phyloP scores from a whole-genome alignment of 441 rosid species.

The Erodium chrysanthum region DNA sequence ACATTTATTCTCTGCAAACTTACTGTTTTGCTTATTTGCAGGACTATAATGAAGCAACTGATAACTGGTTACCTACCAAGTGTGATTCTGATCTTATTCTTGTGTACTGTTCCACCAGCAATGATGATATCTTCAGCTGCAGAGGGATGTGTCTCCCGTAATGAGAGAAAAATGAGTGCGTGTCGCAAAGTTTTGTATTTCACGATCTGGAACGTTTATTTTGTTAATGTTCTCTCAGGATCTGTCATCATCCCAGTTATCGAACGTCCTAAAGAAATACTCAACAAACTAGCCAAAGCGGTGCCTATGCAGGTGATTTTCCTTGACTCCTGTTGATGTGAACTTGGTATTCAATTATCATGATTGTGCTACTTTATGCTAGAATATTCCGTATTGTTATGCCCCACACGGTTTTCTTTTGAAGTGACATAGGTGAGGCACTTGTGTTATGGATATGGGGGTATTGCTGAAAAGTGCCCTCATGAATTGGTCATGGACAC shows the following conservation, averaged over 20 bases:
- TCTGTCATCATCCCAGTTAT: conserved; percentile 48
- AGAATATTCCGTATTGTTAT: neutral
- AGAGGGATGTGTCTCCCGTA: conserved; percentile 67
- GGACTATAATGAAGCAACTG: conserved; percentile 42
- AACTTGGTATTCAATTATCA: neutral
- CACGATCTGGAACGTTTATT: conserved; percentile 90
- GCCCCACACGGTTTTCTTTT: neutral
- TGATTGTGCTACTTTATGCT: neutral
- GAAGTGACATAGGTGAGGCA: neutral
- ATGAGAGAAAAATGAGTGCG: conserved; percentile 78
- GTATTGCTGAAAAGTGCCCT: too few relatives aligned
- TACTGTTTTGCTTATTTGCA: conserved; percentile 28
- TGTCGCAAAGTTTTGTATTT: conserved; percentile 64
- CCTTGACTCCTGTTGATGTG: conserved; percentile 13
- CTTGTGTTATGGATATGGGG: neutral
- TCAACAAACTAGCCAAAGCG: conserved; percentile 57
- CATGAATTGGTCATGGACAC: too few relatives aligned
- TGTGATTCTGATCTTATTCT: conserved; percentile 54
- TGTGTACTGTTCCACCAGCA: conserved; percentile 70
- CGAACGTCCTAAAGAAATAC: conserved; percentile 52
- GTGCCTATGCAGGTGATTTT: conserved; percentile 66
- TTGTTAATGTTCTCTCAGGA: conserved; percentile 69
- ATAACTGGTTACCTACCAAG: conserved; percentile 93
- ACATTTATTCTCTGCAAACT: conserved; percentile 6
- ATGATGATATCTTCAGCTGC: conserved; percentile 72